Conservation (phyloP, 768 basidiomycete genomes). For the Aureoboletus auriporus region DNA sequence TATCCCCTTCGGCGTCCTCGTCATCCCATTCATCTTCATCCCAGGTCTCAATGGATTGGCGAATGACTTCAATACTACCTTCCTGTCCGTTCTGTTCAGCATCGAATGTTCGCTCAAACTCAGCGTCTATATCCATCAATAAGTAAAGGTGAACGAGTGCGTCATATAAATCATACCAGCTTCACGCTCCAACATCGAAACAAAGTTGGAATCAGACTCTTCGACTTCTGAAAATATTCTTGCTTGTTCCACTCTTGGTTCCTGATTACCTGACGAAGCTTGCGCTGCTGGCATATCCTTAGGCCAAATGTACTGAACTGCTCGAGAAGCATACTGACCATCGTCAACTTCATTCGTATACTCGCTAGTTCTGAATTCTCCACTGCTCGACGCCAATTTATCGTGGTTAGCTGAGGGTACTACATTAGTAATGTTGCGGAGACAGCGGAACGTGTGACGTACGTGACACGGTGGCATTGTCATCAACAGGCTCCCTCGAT, state of each 20-base stretch:
- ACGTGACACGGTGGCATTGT: not conserved
- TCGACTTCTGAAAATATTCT: conserved; percentile 16
- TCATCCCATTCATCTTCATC: conserved; percentile 32
- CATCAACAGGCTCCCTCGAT: not conserved
- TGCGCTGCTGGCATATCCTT: conserved; percentile 5
- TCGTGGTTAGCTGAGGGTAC: conserved; percentile 8
- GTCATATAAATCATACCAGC: conserved; percentile 22
- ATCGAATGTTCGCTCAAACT: conserved; percentile 23
- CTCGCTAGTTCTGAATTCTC: conserved; percentile 1
- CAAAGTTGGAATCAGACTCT: conserved; percentile 27
- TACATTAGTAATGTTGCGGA: not conserved
- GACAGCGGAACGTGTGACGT: not conserved
- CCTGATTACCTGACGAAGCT: conserved; percentile 8
- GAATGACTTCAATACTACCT: conserved; percentile 14
- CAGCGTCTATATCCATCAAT: conserved; percentile 20
- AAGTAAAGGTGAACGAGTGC: not conserved
- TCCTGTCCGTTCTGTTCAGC: conserved; percentile 13
- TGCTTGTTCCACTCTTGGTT: conserved; percentile 3
- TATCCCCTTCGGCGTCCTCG: conserved; percentile 44
- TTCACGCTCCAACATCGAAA: conserved; percentile 25
- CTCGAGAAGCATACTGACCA: conserved; percentile 8
- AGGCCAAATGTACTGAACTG: not conserved
- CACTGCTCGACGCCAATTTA: not conserved
- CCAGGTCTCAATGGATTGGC: conserved; percentile 20
- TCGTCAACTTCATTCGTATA: not conserved